A percentile compares a stretch with the other conserved stretches of the same genome.
Conservation (phyloP, 2,329 filamentous ascomycete genomes). For the Colletotrichum navitas region DNA sequence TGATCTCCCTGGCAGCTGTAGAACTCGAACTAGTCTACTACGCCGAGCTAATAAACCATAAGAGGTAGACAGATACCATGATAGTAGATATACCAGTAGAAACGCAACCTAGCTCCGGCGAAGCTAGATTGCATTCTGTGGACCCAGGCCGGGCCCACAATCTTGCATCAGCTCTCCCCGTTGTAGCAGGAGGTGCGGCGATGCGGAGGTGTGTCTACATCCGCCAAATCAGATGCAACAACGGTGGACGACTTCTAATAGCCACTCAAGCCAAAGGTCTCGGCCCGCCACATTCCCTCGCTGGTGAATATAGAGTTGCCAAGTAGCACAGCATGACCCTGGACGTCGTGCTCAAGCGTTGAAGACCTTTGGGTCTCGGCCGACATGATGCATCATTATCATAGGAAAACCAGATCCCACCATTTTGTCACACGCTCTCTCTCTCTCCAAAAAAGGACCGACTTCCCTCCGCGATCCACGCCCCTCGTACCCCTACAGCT, state of each 20-base stretch:
- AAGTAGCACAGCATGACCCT: background rate
- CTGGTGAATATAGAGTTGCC: background rate
- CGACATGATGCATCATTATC: background rate
- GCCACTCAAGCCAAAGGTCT: background rate
- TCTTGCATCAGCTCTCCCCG: no score
- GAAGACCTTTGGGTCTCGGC: background rate
- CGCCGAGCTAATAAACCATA: no score
- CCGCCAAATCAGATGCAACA: background rate
- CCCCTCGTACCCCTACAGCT: background rate
- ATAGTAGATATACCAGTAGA: no score
- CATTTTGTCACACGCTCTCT: background rate
- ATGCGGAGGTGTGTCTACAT: conserved; percentile 1
- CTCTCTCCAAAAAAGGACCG: background rate
- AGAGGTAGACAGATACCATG: no score
- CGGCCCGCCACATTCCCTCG: background rate
- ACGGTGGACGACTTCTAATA: background rate
- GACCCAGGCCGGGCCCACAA: no score
- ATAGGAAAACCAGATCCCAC: background rate
- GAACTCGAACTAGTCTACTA: no score
- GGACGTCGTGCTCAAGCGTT: background rate
- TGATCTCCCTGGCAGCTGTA: no score
- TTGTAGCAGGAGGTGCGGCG: background rate
- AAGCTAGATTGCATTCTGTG: no score
- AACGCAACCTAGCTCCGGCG: no score
- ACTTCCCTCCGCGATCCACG: background rate